These are phyloP conservation scores for Priceomyces haplophilus DNA, from an alignment of 805 yeast genomes.

Conservation along the genomic window DNA sequence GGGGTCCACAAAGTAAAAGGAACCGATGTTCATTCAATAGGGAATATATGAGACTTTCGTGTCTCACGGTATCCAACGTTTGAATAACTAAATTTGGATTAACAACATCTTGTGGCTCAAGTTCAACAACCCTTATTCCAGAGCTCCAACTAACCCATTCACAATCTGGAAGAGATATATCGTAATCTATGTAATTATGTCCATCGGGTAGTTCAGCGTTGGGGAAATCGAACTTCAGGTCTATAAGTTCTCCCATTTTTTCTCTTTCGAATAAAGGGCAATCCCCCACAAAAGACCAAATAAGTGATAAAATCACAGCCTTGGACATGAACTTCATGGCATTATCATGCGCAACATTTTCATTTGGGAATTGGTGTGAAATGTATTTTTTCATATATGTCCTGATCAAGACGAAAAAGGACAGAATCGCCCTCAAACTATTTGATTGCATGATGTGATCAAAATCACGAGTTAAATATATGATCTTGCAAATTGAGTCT, in stretches of 20 bases:
- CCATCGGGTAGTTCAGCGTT: constrained; percentile 4
- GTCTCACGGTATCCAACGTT: constrained; percentile 72
- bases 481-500: constrained; percentile 1
- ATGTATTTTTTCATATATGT: constrained; percentile 29
- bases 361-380: constrained; percentile 1
- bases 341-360: constrained; percentile 15
- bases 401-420: constrained; percentile 40
- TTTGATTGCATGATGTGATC: constrained; percentile 55
- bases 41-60: constrained; percentile 58
- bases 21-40: constrained; percentile 57
- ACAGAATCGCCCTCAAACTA: constrained; percentile 30
- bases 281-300: constrained; percentile 72
- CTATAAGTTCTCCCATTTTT: constrained; percentile 30
- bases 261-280: constrained; percentile 36
- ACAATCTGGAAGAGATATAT: constrained; percentile 43
- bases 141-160: constrained; percentile 44
- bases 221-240: constrained; percentile 15
- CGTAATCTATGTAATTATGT: constrained; percentile 28
- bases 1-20: constrained; percentile 86
- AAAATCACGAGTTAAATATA: constrained; percentile 22
- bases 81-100: constrained; percentile 68
- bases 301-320: constrained; percentile 34
- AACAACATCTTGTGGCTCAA: constrained; percentile 59
- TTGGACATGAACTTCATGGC: constrained; percentile 27
- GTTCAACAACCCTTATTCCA: constrained; percentile 38